Percentiles rank a stretch among this genome's conserved stretches.
phyloP scores from a whole-genome alignment of 768 basidiomycete genomes.

The Daedaleopsis nitida region DNA sequence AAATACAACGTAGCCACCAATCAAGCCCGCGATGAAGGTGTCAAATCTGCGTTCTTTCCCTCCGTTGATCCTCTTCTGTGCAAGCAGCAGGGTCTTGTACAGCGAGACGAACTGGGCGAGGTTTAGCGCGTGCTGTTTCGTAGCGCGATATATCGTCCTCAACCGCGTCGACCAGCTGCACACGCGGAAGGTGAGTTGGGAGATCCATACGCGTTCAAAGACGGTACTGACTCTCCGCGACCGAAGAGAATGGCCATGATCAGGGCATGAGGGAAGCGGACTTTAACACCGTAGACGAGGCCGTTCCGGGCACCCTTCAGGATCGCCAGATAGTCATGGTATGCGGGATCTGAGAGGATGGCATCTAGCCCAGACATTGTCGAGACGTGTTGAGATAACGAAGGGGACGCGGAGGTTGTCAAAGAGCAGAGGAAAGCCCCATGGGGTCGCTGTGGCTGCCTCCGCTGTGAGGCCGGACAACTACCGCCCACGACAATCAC shows the following conservation, averaged over 20 bases:
- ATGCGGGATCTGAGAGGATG: constrained; percentile 63
- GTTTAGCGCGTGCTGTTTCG: constrained; percentile 88
- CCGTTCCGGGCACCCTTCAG: constrained; percentile 94
- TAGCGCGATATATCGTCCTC: constrained; percentile 74
- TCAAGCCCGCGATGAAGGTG: constrained; percentile 88
- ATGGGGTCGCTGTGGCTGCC: neutral
- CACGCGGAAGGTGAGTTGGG: constrained; percentile 10
- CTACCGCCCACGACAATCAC: too few species aligned
- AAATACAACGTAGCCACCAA: constrained; percentile 91
- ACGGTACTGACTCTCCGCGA: constrained; percentile 74
- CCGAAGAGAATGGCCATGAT: constrained; percentile 97
- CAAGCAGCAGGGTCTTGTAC: constrained; percentile 83
- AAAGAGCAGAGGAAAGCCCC: neutral
- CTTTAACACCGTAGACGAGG: constrained; percentile 87
- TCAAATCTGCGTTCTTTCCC: constrained; percentile 83
- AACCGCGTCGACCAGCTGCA: constrained; percentile 72
- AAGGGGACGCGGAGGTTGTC: neutral
- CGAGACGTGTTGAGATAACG: neutral
- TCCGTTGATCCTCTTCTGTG: constrained; percentile 79
- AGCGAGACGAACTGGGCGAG: constrained; percentile 92
- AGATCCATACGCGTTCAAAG: constrained; percentile 1
- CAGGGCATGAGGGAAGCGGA: constrained; percentile 93
- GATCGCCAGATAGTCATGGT: constrained; percentile 90
- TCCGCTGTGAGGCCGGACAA: too few species aligned
- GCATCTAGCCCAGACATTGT: constrained; percentile 36